Base-by-base conservation (phyloP, 768 basidiomycete genomes). In the Lentinus tigrinus region DNA sequence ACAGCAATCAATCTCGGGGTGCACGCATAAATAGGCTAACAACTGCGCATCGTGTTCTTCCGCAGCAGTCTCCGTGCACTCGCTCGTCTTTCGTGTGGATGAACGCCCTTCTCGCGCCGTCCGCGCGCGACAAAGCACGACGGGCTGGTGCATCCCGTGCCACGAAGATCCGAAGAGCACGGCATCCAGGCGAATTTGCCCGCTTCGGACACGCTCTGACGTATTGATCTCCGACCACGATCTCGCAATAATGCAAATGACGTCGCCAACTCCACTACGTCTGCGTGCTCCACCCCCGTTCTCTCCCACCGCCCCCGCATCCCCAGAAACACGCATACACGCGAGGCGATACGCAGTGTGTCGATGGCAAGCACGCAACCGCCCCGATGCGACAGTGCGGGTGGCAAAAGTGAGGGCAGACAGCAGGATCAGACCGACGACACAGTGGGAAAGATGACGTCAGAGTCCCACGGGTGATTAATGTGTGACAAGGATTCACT, bases 381-480 rank as follows among this genome's bases (percentile, higher is more conserved):
- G 17, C 40, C 1, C n/a, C n/a, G n/a, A n/a, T n/a, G n/a, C n/a
- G n/a, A 42, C n/a, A 16, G 23, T 3, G n/a, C 4, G 5, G 40
- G 10, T 14, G 28, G 8, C 23, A 46, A 46, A 31, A 46, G 23
- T 9, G 52, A 38, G 52, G 4, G 39, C 9, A 31, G 21, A 31
- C 40, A 28, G 17, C 16, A 10, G 36, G 42, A 27, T 19, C 19
- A 21, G 43, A 50, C 40, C 42, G 47, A 24, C 2, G 42, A 19
- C 23, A 13, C 23, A 48, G 49, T 48, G 60, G 38, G 47, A 49
- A 49, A 11, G 14, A 23, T 61, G 60, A 61, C 60, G 60, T 61
- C 60, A 61, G 26, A 28, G 46, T 57, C 60, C 13, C 60, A 61
- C 60, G 60, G 52, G 60, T 57, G 52, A 61, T 61, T 61, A 54